Conservation (phyloP, 257 asterid genomes). For the Salvia hispanica region DNA sequence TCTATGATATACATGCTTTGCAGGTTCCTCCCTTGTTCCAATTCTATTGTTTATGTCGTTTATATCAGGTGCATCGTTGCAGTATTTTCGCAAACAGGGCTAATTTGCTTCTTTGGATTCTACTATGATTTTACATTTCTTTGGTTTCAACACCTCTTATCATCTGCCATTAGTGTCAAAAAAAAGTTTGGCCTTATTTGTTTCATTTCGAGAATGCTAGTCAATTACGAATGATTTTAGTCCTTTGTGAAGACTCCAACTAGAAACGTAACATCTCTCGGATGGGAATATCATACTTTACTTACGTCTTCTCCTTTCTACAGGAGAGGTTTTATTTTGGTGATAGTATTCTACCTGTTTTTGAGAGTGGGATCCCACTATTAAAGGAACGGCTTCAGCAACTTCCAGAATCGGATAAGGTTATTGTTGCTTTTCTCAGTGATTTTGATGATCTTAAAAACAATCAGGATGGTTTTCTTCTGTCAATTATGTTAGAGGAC, state of each 20-base stretch:
- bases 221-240: neutral
- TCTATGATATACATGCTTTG: constrained; percentile 84
- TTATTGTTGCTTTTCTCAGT: constrained; percentile 15
- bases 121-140: constrained; percentile 2
- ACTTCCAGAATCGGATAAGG: constrained; percentile 72
- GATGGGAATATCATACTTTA: constrained; percentile 8
- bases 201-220: neutral
- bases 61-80: neutral
- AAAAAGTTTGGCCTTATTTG: neutral
- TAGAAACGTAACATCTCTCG: neutral
- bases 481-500: neutral
- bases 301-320: constrained; percentile 32
- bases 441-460: neutral
- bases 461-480: neutral
- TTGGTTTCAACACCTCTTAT: neutral
- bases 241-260: neutral
- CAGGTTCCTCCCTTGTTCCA: constrained; percentile 54
- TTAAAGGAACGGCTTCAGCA: constrained; percentile 79
- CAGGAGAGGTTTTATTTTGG: constrained; percentile 96
- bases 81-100: neutral
- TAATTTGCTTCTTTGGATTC: neutral
- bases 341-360: constrained; percentile 82
- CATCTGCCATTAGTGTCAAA: neutral
- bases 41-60: neutral
- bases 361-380: constrained; percentile 93